Evolutionary conservation across 2,329 filamentous ascomycete species (phyloP).

Genomic region (Seiridium cupressi): DNA sequence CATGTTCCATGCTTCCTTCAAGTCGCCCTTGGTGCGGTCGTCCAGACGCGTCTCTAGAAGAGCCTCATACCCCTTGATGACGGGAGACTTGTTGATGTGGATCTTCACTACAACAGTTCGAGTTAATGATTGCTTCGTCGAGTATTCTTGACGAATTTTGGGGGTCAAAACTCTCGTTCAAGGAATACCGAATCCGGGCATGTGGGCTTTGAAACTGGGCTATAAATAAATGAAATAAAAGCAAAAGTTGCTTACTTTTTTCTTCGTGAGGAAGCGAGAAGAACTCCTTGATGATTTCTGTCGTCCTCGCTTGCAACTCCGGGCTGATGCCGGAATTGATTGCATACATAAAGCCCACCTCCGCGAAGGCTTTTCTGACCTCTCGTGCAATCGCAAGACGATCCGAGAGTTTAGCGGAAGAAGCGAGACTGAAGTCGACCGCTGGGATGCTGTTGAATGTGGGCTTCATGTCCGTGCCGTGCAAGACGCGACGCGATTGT

Average conservation of each 20-base stretch:
- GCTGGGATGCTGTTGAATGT: conserved; percentile 5
- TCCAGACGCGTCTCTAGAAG: conserved; percentile 8
- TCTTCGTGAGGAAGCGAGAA: conserved; percentile 1
- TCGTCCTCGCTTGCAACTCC: not conserved
- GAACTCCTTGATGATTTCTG: conserved; percentile 1
- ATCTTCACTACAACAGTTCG: not conserved
- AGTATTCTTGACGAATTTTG: no score
- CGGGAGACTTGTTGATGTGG: conserved; percentile 6
- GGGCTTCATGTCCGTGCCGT: conserved; percentile 2
- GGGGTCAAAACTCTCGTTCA: no score
- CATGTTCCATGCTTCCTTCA: conserved; percentile 9
- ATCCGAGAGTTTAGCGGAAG: not conserved
- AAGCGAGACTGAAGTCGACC: conserved; percentile 4
- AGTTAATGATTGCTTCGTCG: no score
- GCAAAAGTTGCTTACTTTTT: not conserved
- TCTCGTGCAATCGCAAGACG: conserved; percentile 1
- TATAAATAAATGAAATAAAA: no score
- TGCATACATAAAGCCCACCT: conserved; percentile 10
- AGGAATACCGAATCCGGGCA: no score
- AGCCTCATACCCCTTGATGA: conserved; percentile 7
- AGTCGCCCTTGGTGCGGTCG: conserved; percentile 3
- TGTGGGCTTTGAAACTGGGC: no score
- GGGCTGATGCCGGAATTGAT: conserved; percentile 6
- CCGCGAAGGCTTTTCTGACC: conserved; percentile 2
- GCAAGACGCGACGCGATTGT: conserved; percentile 4